A percentile compares a stretch with the other conserved stretches of the same genome.
These are phyloP conservation scores for Solanum lycopersicoides DNA, from an alignment of 257 asterid genomes.

Conservation along the genomic window DNA sequence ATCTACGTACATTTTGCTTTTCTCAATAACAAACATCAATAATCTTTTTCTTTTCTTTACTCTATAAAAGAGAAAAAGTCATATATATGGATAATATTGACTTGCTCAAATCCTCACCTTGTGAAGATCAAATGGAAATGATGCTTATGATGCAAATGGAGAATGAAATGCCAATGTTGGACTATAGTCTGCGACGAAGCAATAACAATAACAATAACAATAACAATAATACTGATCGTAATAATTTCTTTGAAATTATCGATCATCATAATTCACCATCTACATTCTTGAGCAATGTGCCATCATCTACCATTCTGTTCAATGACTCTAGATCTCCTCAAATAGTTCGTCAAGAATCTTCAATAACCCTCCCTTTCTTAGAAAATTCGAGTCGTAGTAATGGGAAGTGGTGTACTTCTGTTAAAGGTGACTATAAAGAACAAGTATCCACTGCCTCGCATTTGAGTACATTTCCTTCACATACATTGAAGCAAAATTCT, in stretches of 20 bases:
- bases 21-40: too few relatives aligned
- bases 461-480: too few relatives aligned
- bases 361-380: not conserved
- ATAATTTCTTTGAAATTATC: not conserved
- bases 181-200: not conserved
- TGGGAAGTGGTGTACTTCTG: too few relatives aligned
- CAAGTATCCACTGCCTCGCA: too few relatives aligned
- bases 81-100: too few relatives aligned
- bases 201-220: not conserved
- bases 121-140: slow-evolving; percentile 63
- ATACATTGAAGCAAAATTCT: too few relatives aligned
- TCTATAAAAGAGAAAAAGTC: too few relatives aligned
- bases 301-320: slow-evolving; percentile 28
- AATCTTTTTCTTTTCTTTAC: too few relatives aligned
- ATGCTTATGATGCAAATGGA: slow-evolving; percentile 69
- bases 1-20: too few relatives aligned
- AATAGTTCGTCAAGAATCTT: not conserved
- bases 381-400: not conserved
- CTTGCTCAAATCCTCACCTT: too few relatives aligned
- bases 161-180: slow-evolving; percentile 3
- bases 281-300: not conserved
- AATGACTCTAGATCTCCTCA: not conserved
- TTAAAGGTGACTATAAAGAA: too few relatives aligned
- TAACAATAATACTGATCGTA: not conserved
- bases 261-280: slow-evolving; percentile 1